phyloP scores from a whole-genome alignment of 768 basidiomycete genomes.

The Tephrocybe sp. region DNA sequence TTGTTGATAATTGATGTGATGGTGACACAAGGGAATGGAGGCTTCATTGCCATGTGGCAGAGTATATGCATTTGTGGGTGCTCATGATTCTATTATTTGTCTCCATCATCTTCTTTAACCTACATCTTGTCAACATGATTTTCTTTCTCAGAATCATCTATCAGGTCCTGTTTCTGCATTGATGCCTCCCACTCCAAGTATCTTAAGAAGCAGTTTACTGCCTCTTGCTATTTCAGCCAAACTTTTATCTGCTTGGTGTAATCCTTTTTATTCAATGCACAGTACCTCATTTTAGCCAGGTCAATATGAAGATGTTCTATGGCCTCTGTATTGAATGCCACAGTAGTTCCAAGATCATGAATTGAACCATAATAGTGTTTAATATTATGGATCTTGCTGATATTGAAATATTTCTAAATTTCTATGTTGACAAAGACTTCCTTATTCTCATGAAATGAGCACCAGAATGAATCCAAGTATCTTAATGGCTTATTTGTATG shows the following conservation, averaged over 20 bases:
- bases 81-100: too few species aligned
- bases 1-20: constrained; percentile 11
- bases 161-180: not conserved
- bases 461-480: constrained; percentile 21
- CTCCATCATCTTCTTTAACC: too few species aligned
- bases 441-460: constrained; percentile 32
- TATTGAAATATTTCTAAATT: constrained; percentile 33
- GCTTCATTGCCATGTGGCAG: constrained; percentile 3
- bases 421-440: constrained; percentile 25
- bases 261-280: constrained; percentile 27
- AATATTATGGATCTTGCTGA: constrained; percentile 36
- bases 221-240: constrained; percentile 37
- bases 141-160: not conserved
- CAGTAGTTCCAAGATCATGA: constrained; percentile 20
- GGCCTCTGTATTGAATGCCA: constrained; percentile 34
- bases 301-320: constrained; percentile 25
- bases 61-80: not conserved
- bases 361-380: constrained; percentile 32
- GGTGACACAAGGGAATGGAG: constrained; percentile 7
- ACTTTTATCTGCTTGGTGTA: constrained; percentile 37
- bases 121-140: not conserved
- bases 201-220: constrained; percentile 17
- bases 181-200: constrained; percentile 29
- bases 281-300: constrained; percentile 32
- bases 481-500: constrained; percentile 28